phyloP scores from a whole-genome alignment of 176 grass and related monocot genomes.

The Urochloa ruziziensis region DNA sequence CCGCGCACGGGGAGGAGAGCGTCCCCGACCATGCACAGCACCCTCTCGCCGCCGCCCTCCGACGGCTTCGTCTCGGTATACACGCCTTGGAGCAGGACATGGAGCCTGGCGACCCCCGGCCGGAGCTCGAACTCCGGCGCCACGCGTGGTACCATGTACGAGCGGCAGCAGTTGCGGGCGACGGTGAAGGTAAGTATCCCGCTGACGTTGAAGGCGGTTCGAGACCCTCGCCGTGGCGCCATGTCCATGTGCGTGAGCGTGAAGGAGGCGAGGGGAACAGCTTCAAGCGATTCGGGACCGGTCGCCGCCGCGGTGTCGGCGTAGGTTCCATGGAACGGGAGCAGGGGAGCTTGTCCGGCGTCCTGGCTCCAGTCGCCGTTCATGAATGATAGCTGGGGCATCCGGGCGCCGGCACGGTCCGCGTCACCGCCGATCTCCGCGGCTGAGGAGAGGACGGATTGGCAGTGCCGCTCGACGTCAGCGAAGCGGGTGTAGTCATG shows the following conservation, averaged over 20 bases:
- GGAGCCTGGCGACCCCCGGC: conserved; percentile 57
- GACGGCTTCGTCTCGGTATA: conserved; percentile 48
- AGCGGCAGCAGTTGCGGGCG: conserved; percentile 45
- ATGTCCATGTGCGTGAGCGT: conserved; percentile 50
- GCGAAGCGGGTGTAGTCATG: conserved; percentile 11
- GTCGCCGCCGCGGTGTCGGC: not conserved
- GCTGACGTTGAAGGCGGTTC: conserved; percentile 63
- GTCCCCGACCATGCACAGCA: conserved; percentile 70
- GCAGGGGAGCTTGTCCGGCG: not conserved
- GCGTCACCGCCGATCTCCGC: not conserved
- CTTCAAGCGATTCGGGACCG: not conserved
- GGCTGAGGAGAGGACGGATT: conserved; percentile 1
- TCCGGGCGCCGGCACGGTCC: not conserved
- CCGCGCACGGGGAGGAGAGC: conserved; percentile 50
- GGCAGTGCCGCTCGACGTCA: conserved; percentile 8
- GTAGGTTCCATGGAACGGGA: not conserved
- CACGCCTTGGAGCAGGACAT: conserved; percentile 62
- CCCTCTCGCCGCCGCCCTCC: conserved; percentile 20
- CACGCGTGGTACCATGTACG: conserved; percentile 41
- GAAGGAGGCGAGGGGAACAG: conserved; percentile 43
- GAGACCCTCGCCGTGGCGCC: conserved; percentile 10
- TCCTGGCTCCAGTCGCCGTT: conserved; percentile 23
- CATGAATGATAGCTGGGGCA: not conserved
- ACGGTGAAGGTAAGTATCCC: conserved; percentile 56
- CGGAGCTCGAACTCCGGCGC: conserved; percentile 55